A percentile compares a stretch with the other conserved stretches of the same genome.
Evolutionary conservation across 805 yeast species (phyloP).

Genomic region (Saccharomycopsis javanensis): DNA sequence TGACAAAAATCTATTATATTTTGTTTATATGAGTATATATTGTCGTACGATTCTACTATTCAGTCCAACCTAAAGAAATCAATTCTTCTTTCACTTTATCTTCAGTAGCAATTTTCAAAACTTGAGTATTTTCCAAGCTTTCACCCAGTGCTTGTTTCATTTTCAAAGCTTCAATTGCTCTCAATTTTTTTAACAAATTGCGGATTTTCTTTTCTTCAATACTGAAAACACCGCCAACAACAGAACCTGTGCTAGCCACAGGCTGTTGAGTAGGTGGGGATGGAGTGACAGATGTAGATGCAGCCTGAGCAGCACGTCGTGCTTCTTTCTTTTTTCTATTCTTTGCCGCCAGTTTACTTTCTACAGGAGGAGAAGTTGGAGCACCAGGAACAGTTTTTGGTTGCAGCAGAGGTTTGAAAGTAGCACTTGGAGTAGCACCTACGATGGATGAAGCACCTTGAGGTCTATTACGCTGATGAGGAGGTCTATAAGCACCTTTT

Average conservation of each 20-base stretch:
- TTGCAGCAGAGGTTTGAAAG: slow-evolving; percentile 24
- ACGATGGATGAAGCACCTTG: slow-evolving; percentile 24
- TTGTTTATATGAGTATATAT: background rate
- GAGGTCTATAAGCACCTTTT: slow-evolving; percentile 94
- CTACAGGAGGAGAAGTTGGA: slow-evolving; percentile 35
- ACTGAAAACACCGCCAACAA: slow-evolving; percentile 53
- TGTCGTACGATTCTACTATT: slow-evolving; percentile 20
- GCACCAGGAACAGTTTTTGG: slow-evolving; percentile 48
- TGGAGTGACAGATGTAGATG: slow-evolving; percentile 1
- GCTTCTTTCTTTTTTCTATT: slow-evolving; percentile 69
- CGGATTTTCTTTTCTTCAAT: slow-evolving; percentile 90
- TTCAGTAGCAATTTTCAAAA: slow-evolving; percentile 82
- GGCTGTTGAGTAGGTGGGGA: slow-evolving; percentile 18
- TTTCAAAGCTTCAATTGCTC: slow-evolving; percentile 91
- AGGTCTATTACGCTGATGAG: slow-evolving; percentile 63
- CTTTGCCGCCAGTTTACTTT: slow-evolving; percentile 58
- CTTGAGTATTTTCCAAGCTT: slow-evolving; percentile 84
- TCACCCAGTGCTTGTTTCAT: slow-evolving; percentile 78
- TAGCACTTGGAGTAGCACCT: slow-evolving; percentile 28
- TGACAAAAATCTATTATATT: background rate
- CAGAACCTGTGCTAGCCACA: slow-evolving; percentile 29
- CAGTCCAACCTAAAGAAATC: slow-evolving; percentile 63
- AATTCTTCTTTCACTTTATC: slow-evolving; percentile 69
- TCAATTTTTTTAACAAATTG: slow-evolving; percentile 78
- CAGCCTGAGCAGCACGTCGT: slow-evolving; percentile 29